A percentile compares a stretch with the other conserved stretches of the same genome.
These are phyloP conservation scores for Blechomonas ayalai DNA, from an alignment of 208 protist species.

Conservation along the genomic window DNA sequence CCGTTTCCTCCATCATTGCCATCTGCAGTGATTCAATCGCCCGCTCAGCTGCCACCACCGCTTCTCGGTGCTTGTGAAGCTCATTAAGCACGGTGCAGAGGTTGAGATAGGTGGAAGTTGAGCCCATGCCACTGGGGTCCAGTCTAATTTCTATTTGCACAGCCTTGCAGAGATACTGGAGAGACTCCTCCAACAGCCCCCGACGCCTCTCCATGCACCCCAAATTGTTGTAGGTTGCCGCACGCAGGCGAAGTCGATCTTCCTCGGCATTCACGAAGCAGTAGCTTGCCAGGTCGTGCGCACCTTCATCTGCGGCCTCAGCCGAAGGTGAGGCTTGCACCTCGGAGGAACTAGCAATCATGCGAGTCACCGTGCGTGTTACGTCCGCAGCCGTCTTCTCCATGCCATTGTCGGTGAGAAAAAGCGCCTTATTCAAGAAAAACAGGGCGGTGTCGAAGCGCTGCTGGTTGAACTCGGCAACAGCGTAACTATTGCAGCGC, in stretches of 20 bases:
- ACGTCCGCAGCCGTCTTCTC: slow-evolving; percentile 4
- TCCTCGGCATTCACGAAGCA: slow-evolving; percentile 28
- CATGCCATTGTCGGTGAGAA: slow-evolving; percentile 56
- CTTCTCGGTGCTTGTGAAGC: slow-evolving; percentile 57
- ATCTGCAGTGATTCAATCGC: slow-evolving; percentile 60
- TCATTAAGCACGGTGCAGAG: slow-evolving; percentile 81
- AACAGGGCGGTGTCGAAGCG: slow-evolving; percentile 50
- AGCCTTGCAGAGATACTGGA: slow-evolving; percentile 59
- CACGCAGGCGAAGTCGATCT: slow-evolving; percentile 57
- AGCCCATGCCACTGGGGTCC: slow-evolving; percentile 17
- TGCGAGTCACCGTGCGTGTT: background rate
- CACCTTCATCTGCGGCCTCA: slow-evolving; percentile 2
- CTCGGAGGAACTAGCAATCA: slow-evolving; percentile 16
- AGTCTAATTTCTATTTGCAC: slow-evolving; percentile 42
- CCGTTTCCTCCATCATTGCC: slow-evolving; percentile 25
- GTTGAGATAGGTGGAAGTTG: slow-evolving; percentile 78
- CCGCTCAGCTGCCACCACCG: slow-evolving; percentile 58
- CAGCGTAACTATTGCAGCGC: slow-evolving; percentile 76
- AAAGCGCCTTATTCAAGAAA: slow-evolving; percentile 72
- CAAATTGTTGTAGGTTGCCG: slow-evolving; percentile 85
- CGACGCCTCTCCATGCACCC: slow-evolving; percentile 84
- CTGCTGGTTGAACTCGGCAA: slow-evolving; percentile 47
- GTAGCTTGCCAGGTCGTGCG: slow-evolving; percentile 4
- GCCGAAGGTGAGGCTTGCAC: background rate
- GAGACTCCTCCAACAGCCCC: slow-evolving; percentile 32